Evolutionary conservation across 2,329 filamentous ascomycete species (phyloP), one percentile per base, ranked within the genome.

Genomic region (Madurella fahalii): DNA sequence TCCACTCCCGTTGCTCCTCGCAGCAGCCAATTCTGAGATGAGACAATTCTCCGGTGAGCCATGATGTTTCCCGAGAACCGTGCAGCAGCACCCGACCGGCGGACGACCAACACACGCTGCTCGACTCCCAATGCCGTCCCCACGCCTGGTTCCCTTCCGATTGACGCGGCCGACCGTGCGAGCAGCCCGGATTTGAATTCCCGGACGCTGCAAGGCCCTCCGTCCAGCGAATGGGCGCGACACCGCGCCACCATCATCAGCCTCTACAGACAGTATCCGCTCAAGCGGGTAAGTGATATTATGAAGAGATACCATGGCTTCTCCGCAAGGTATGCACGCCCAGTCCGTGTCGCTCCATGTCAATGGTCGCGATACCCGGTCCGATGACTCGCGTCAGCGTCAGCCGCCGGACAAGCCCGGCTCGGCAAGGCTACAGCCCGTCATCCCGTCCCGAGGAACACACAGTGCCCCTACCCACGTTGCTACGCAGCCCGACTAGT

Each of bases 251-350:
- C 57, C 54, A 64, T 64, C 58, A 50, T 63, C 54, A 53, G 48
- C 34, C 60, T 64, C 48, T 64, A 64, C 58, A 56, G 49, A 40
- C 58, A 63, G 54, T 59, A 60, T 47, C 60, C 63, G 40, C 54
- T 64, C 31, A 63, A 64, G 54, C 55, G 53, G 43, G 63, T 64
- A 41, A 63, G 59, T 50, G 61, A 64, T 47, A 56, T 63, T 30
- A 64, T 64, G 61, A 63, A 44, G 34, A 64, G 52, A 18, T 50
- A 63, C 15, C 56, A 63, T 54, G 59, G 58, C 59, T 61, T 64
- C 61, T 56, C 58, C 32, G 52, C 63, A 59, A 64, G 63, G 63
- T 64, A 60, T 42, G 60, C 44, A 32, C 16, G 16, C 16, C 18
- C 25, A 7, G 25, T 25, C 25, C 4, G 25, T 25, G 7, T 7